Conservation (phyloP, 208 protist species). For the Crithidia thermophila region DNA sequence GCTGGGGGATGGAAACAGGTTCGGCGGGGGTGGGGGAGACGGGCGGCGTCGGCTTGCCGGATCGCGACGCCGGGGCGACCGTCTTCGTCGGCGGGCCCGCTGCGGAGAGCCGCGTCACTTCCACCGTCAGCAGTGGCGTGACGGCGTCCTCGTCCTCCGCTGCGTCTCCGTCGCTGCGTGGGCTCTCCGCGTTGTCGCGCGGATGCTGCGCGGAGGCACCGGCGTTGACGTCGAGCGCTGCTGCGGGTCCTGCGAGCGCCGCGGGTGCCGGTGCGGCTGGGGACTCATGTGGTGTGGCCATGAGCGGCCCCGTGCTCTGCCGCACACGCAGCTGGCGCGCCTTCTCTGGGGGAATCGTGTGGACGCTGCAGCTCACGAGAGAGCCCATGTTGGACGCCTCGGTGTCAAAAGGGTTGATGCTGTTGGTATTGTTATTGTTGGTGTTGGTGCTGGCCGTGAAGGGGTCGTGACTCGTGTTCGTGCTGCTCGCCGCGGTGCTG, state of each 20-base stretch:
- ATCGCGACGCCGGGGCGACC: too few relatives aligned
- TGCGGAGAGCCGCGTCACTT: not conserved
- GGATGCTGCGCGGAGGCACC: not conserved
- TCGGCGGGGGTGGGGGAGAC: too few relatives aligned
- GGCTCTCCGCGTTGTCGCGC: not conserved
- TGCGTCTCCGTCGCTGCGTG: too few relatives aligned
- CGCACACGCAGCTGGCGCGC: conserved; percentile 4
- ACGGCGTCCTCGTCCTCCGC: not conserved
- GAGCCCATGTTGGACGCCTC: not conserved
- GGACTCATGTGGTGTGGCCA: too few relatives aligned
- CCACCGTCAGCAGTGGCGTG: not conserved
- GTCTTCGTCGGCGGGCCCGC: not conserved
- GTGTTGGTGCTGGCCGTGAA: too few relatives aligned
- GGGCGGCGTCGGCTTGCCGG: too few relatives aligned
- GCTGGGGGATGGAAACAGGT: too few relatives aligned
- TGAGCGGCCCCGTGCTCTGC: too few relatives aligned
- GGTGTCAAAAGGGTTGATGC: too few relatives aligned
- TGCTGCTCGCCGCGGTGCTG: too few relatives aligned
- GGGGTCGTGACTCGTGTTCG: too few relatives aligned
- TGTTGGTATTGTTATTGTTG: too few relatives aligned
- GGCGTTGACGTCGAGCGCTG: not conserved
- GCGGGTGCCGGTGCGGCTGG: not conserved
- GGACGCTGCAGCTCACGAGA: conserved; percentile 9
- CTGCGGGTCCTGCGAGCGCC: not conserved
- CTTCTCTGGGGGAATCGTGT: conserved; percentile 15